A percentile compares a stretch with the other conserved stretches of the same genome.
Conservation (phyloP, 2,329 filamentous ascomycete species). For the Alternaria burnsii region DNA sequence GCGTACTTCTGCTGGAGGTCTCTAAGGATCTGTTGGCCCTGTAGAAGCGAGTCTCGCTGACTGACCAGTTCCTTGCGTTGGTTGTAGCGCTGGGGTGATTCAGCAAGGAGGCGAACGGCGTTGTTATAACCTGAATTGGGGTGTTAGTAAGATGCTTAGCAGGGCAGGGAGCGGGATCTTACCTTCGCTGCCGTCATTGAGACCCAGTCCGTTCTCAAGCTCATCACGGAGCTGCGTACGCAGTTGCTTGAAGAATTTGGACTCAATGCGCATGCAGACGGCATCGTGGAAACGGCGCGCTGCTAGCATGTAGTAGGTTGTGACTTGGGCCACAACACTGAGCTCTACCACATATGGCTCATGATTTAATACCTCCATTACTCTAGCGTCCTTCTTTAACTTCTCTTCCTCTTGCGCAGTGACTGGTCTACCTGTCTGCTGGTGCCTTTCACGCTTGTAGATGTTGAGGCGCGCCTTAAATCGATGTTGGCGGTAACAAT, state of each 20-base stretch:
- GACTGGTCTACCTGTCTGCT: constrained; percentile 20
- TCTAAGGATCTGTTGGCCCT: constrained; percentile 22
- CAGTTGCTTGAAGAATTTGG: constrained; percentile 45
- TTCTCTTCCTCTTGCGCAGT: constrained; percentile 39
- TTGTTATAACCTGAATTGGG: constrained; percentile 9
- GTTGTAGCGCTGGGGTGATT: constrained; percentile 18
- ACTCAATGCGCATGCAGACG: constrained; percentile 52
- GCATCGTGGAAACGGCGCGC: constrained; percentile 70
- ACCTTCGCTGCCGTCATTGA: constrained; percentile 33
- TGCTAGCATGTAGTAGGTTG: constrained; percentile 75
- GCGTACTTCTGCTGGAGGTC: constrained; percentile 29
- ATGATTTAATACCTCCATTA: constrained; percentile 53
- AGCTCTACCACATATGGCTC: constrained; percentile 70
- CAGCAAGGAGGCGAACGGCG: constrained; percentile 25
- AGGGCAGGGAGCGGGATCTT: not conserved
- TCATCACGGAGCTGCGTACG: constrained; percentile 33
- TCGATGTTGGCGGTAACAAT: constrained; percentile 37
- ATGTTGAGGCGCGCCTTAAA: constrained; percentile 34
- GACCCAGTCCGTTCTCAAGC: constrained; percentile 32
- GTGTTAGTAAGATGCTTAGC: constrained; percentile 1
- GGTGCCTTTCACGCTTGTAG: constrained; percentile 36
- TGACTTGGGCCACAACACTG: constrained; percentile 68
- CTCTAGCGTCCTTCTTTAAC: constrained; percentile 31
- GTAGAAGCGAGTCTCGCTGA: constrained; percentile 18
- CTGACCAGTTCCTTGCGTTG: constrained; percentile 19